Evolutionary conservation across 768 basidiomycete genomes (phyloP), one percentile per base, ranked within the genome.

Genomic region (Polyporus arcularius): DNA sequence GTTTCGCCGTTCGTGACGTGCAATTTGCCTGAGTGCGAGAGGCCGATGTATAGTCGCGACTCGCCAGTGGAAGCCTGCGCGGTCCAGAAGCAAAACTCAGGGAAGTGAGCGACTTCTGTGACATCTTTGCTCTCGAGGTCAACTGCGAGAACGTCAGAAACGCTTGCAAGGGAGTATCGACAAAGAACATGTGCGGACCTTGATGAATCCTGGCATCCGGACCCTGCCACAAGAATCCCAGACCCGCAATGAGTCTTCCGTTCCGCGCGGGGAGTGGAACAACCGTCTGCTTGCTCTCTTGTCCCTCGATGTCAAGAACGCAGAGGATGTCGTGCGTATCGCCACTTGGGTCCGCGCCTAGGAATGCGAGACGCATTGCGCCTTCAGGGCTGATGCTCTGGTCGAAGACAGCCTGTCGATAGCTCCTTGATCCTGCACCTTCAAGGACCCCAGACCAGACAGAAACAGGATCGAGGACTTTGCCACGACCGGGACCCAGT

Each of bases 11-110:
- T 64, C 4, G 82, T 74, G 26, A 82, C 77, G 67, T 85, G 84
- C 0, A 96, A 75, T 68, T 89, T 92, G 0, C 89, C 88, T 1
- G 81, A 79, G 18, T 78, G 73, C 2, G 87, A 79, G 1, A 91
- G 81, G 0, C 91, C 94, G 57, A 94, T 69, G 64, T 86, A 82
- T 0, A 88, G 57, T 14, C 61, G 64, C 38, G 67, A 52, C 6
- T 73, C 58, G 3, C 71, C 21, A 5, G 71, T 51, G 7, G 53
- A 4, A 28, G 77, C 60, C 42, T 75, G 73, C 41, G 78, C 74
- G 0, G 78, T 72, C 50, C 78, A 77, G 32, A 82, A 71, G 67
- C 88, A 93, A 68, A 86, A 84, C 62, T 86, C 85, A 0, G 83
- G 81, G 63, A 93, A 84, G 1, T 72, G 65, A 14, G 79, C 67